phyloP scores from a whole-genome alignment of 345 rosid species.

The Dipteronia dyeriana region DNA sequence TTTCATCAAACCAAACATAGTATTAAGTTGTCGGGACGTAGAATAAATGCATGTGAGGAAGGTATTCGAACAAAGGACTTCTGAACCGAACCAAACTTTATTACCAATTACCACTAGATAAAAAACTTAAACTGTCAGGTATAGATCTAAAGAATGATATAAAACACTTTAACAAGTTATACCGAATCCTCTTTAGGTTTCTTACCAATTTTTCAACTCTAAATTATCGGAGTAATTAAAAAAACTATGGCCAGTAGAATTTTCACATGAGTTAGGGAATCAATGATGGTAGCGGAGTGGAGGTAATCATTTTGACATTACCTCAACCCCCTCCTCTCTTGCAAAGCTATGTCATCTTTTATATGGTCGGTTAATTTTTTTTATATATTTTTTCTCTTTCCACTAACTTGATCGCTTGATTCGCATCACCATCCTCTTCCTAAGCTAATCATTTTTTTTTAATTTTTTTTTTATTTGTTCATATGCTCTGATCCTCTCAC shows the following conservation, averaged over 20 bases:
- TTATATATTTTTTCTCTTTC: neutral
- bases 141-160: too few relatives aligned
- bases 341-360: neutral
- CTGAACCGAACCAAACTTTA: too few relatives aligned
- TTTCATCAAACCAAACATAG: too few relatives aligned
- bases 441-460: neutral
- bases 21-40: neutral
- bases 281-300: constrained; percentile 23
- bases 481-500: neutral
- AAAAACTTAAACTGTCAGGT: too few relatives aligned
- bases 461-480: neutral
- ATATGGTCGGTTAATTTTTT: neutral
- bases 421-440: constrained; percentile 6
- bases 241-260: constrained; percentile 11
- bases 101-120: too few relatives aligned
- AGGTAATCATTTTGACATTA: constrained; percentile 24
- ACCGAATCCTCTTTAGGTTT: neutral
- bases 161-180: too few relatives aligned
- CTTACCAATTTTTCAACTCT: neutral
- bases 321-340: neutral
- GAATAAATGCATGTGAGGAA: too few relatives aligned
- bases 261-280: constrained; percentile 34
- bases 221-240: neutral
- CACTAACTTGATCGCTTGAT: constrained; percentile 16
- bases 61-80: too few relatives aligned